Base-by-base conservation (phyloP, 2,329 filamentous ascomycete genomes). In the Mycosphaerella sp. region DNA sequence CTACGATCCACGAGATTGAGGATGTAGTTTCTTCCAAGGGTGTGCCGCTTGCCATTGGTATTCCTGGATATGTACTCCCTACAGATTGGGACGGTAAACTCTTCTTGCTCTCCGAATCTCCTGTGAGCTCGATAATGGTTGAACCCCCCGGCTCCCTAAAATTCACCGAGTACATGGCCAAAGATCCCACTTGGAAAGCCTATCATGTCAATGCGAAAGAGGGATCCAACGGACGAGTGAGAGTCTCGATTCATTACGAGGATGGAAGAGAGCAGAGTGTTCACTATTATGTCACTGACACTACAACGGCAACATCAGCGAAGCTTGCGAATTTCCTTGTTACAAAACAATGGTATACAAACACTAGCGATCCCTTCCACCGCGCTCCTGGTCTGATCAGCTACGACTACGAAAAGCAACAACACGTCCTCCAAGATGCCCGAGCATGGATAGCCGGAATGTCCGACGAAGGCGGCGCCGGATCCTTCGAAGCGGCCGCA, bases 401-500 rank as follows among this genome's bases (percentile, higher is more conserved):
- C 0, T 83, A 82, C 57, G 80, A 84, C 60, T 61, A 66, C 39
- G 64, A 67, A 10, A 58, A 60, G 6, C 58, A 67, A 14, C 59
- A 60, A 6, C 65, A 67, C n/a, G 71, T 74, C 8, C 55, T 76
- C 68, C 63, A 80, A 74, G 66, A 73, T 59, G 53, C 70, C 1
- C 73, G 81, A 1, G 79, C 75, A 6, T 83, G 80, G 80, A 76
- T 83, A 4, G 74, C 80, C 0, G 81, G 81, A 0, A 70, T 84
- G 0, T 82, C 79, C 52, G 80, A 83, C 53, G 81, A 84, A 66
- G 80, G 73, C 0, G 81, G 81, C 1, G 77, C 78, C 0, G 80
- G 80, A 1, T 76, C 79, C 0, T 82, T 76, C 56, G 72, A 82
- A 0, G 78, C 80, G 0, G 76, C 78, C 0, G 69, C 74, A 1